Conservation (phyloP, 2,329 filamentous ascomycete genomes). For the Ceratocystis lukuohia region DNA sequence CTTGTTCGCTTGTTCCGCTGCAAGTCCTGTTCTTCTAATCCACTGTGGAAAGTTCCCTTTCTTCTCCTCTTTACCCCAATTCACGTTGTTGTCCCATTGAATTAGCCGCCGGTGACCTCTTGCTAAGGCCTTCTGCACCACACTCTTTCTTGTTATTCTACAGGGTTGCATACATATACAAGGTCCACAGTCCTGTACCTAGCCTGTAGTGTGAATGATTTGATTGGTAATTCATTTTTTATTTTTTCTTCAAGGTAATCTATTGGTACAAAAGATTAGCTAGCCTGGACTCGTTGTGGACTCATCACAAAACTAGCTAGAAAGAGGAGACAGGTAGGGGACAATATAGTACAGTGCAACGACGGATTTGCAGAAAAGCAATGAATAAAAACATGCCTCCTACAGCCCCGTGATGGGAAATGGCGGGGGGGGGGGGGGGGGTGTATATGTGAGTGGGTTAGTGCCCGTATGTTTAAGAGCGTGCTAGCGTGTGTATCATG, state of each 20-base stretch:
- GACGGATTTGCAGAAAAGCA: not conserved
- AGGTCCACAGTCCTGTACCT: not conserved
- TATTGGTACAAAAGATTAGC: constrained; percentile 14
- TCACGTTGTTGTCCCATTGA: not conserved
- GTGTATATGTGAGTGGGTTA: constrained; percentile 7
- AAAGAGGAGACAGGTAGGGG: not conserved
- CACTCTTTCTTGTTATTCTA: not conserved
- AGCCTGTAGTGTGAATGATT: too few relatives aligned
- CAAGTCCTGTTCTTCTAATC: too few relatives aligned
- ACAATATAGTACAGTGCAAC: constrained; percentile 10
- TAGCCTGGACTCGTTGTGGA: not conserved
- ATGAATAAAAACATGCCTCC: not conserved
- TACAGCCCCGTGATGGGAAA: not conserved
- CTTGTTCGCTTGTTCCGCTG: too few relatives aligned
- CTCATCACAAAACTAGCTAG: not conserved
- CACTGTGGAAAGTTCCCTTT: too few relatives aligned
- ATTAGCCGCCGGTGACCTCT: constrained; percentile 15
- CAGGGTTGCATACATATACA: not conserved
- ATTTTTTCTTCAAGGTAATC: constrained; percentile 1
- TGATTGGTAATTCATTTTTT: not conserved
- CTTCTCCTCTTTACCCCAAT: not conserved
- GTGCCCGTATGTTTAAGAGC: not conserved
- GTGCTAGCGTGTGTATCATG: constrained; percentile 13
- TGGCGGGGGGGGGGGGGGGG: not conserved
- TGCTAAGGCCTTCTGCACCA: constrained; percentile 8